Conservation (phyloP, 257 asterid genomes). For the Salvia splendens region DNA sequence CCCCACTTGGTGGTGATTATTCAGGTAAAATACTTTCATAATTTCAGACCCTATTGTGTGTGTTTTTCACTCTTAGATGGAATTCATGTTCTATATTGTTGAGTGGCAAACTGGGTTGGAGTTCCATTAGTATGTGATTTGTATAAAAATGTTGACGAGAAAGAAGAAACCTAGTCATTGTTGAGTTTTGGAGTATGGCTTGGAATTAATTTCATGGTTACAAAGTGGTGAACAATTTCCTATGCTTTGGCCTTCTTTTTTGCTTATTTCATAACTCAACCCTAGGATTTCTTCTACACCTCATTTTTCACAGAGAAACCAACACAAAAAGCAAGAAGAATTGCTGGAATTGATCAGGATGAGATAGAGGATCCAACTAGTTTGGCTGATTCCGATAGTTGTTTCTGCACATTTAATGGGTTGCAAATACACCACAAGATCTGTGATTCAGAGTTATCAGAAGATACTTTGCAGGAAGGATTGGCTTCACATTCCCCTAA, state of each 20-base stretch:
- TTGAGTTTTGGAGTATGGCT: too few species aligned
- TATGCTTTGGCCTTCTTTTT: too few species aligned
- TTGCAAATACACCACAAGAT: constrained; percentile 87
- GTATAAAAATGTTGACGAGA: constrained; percentile 3
- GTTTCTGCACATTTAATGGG: constrained; percentile 84
- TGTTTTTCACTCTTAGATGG: neutral
- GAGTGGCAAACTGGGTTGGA: too few species aligned
- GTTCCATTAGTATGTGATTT: neutral
- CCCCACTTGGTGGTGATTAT: constrained; percentile 51
- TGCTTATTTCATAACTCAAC: too few species aligned
- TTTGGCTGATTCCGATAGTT: constrained; percentile 85
- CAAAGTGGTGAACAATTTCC: too few species aligned
- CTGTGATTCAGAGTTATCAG: constrained; percentile 55
- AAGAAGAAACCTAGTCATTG: too few species aligned
- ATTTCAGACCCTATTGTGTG: neutral
- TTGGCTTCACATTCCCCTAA: constrained; percentile 34
- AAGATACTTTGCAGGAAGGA: constrained; percentile 37
- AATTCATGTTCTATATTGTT: too few species aligned
- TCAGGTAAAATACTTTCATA: constrained; percentile 41
- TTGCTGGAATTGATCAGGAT: constrained; percentile 72
- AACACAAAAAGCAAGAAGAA: constrained; percentile 35
- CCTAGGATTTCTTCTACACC: neutral
- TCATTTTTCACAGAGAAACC: constrained; percentile 39
- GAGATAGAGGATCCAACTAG: constrained; percentile 67
- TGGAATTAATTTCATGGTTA: too few species aligned